Conservation (phyloP, 306 rosid species). For the Abrus pulchellus region DNA sequence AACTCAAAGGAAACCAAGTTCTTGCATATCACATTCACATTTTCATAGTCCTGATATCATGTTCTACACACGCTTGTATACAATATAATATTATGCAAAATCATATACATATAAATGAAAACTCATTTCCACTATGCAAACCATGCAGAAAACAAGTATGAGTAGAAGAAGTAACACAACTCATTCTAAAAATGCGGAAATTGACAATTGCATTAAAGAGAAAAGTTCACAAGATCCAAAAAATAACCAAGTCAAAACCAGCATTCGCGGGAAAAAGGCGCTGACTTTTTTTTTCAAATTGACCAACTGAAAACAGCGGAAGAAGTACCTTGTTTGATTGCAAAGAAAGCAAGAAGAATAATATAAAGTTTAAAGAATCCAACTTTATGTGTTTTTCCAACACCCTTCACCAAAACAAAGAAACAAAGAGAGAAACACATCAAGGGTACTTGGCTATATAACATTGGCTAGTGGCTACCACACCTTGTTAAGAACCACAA, state of each 20-base stretch:
- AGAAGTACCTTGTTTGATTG: no score
- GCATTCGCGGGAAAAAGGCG: slow-evolving; percentile 35
- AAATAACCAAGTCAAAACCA: slow-evolving; percentile 32
- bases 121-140: slow-evolving; percentile 13
- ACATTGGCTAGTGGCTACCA: slow-evolving; percentile 29
- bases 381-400: slow-evolving; percentile 22
- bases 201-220: neutral
- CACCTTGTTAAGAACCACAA: slow-evolving; percentile 34
- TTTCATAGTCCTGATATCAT: neutral
- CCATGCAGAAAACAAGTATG: neutral
- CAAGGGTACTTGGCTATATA: slow-evolving; percentile 36
- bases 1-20: neutral
- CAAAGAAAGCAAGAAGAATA: slow-evolving; percentile 19
- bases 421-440: slow-evolving; percentile 21
- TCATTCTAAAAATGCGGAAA: slow-evolving; percentile 12
- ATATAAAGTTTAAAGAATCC: neutral
- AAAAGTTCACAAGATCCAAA: slow-evolving; percentile 24
- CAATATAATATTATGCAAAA: neutral
- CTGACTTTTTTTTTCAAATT: slow-evolving; percentile 11
- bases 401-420: slow-evolving; percentile 37
- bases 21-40: neutral
- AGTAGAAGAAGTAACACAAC: neutral
- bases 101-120: neutral
- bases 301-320: slow-evolving; percentile 33
- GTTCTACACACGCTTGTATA: neutral